phyloP scores from a whole-genome alignment of 257 asterid species.

The Ajuga chamaepitys region DNA sequence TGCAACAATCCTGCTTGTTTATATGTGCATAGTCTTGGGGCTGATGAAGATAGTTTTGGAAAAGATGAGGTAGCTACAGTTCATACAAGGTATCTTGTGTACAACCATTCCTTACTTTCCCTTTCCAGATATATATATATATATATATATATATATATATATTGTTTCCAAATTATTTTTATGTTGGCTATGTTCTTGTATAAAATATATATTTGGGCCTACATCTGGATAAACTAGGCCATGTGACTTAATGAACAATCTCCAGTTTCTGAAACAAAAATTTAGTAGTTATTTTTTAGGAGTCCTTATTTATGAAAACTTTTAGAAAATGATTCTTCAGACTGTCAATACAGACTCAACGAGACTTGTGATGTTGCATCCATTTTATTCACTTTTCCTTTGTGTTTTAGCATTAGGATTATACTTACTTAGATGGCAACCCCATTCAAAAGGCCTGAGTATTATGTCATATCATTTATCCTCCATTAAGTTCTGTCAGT shows the following conservation, averaged over 20 bases:
- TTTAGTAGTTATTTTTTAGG: not conserved
- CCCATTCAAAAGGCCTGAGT: not conserved
- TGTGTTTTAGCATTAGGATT: constrained; percentile 1
- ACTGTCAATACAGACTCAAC: not conserved
- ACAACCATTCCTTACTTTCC: not conserved
- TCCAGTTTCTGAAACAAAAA: constrained; percentile 2
- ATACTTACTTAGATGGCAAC: not conserved
- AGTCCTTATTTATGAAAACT: not conserved
- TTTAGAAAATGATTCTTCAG: not conserved
- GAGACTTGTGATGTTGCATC: not conserved
- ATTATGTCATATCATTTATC: not conserved
- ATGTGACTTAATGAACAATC: not conserved
- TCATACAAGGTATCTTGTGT: constrained; percentile 66
- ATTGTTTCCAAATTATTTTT: constrained; percentile 1
- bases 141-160: too few relatives aligned
- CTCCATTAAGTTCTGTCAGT: not conserved
- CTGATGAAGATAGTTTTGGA: constrained; percentile 94
- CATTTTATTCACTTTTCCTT: not conserved
- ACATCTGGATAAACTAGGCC: not conserved
- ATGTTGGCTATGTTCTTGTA: constrained; percentile 1
- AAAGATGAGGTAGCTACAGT: constrained; percentile 94
- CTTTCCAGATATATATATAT: too few relatives aligned
- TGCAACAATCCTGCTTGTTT: constrained; percentile 87
- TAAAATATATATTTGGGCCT: not conserved
- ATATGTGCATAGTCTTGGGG: constrained; percentile 85